A percentile compares a stretch with the other conserved stretches of the same genome.
These are phyloP conservation scores for Aegilops tauschii DNA, from an alignment of 176 grass and related monocot genomes.

Conservation along the genomic window DNA sequence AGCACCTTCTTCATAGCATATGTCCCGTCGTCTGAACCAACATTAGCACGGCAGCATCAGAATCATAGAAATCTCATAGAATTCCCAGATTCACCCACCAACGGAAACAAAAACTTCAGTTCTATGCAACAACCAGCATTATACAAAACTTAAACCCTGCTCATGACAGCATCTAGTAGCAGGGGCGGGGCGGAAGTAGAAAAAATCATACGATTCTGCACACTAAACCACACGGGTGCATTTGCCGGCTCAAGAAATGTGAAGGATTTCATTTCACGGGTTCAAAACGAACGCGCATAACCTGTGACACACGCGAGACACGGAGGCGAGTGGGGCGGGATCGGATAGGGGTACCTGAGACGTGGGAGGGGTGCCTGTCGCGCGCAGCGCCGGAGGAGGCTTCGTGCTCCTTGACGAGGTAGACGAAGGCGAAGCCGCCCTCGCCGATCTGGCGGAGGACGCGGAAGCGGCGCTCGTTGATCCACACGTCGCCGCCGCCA, in stretches of 20 bases:
- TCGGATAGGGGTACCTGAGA: conserved; percentile 57
- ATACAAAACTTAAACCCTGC: neutral
- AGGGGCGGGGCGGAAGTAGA: neutral
- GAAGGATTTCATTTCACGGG: neutral
- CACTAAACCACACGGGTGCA: neutral
- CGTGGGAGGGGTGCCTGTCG: conserved; percentile 39
- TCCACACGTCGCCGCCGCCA: conserved; percentile 85
- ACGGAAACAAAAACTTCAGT: neutral
- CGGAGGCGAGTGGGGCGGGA: neutral
- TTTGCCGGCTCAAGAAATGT: neutral
- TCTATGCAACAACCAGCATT: neutral
- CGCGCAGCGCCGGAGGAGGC: conserved; percentile 30
- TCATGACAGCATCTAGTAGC: neutral
- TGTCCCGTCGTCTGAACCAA: conserved; percentile 62
- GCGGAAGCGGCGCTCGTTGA: conserved; percentile 90
- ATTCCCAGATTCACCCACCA: neutral
- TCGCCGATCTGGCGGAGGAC: conserved; percentile 89
- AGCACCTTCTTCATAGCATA: conserved; percentile 94
- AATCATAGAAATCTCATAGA: neutral
- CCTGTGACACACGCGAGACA: neutral
- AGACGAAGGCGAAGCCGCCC: conserved; percentile 95
- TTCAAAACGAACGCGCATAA: neutral
- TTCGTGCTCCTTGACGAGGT: conserved; percentile 76
- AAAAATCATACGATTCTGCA: neutral
- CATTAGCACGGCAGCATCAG: conserved; percentile 14